phyloP scores from a whole-genome alignment of 139 green algal species.

The Chlamydomonas sp. region DNA sequence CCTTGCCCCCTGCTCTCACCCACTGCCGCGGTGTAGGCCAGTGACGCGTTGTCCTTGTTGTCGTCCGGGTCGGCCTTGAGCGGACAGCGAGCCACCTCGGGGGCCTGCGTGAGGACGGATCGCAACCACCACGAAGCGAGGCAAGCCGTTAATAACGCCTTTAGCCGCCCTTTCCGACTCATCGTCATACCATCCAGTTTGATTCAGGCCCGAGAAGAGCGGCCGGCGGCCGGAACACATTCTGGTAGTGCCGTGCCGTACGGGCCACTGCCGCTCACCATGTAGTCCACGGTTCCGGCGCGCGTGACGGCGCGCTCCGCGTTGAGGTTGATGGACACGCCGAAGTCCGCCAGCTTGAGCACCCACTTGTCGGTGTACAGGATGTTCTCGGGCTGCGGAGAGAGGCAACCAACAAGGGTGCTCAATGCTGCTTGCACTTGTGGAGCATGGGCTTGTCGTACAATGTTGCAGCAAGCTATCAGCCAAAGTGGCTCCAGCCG shows the following conservation, averaged over 20 bases:
- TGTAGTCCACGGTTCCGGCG: slow-evolving; percentile 56
- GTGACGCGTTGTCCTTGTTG: slow-evolving; percentile 36
- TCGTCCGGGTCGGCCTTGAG: slow-evolving; percentile 48
- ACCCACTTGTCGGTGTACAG: slow-evolving; percentile 34
- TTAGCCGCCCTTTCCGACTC: too few species aligned
- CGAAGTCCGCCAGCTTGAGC: slow-evolving; percentile 62
- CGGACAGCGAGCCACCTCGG: slow-evolving; percentile 44
- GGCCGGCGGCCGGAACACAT: too few species aligned
- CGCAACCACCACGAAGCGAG: too few species aligned
- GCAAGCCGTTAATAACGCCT: too few species aligned
- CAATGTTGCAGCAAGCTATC: too few species aligned
- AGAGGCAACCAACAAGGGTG: too few species aligned
- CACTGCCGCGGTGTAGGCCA: slow-evolving; percentile 46
- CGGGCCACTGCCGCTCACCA: slow-evolving; percentile 18
- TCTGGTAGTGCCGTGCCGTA: background rate
- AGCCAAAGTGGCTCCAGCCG: too few species aligned
- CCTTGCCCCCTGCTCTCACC: background rate
- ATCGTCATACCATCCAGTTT: too few species aligned
- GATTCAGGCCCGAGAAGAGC: too few species aligned
- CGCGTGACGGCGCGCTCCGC: slow-evolving; percentile 53
- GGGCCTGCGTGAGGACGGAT: slow-evolving; percentile 6
- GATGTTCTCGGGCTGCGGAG: slow-evolving; percentile 41
- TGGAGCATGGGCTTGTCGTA: too few species aligned
- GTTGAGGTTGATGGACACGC: slow-evolving; percentile 47
- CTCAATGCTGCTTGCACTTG: too few species aligned